Evolutionary conservation across 768 basidiomycete genomes (phyloP).

Genomic region (Trametes gibbosa): DNA sequence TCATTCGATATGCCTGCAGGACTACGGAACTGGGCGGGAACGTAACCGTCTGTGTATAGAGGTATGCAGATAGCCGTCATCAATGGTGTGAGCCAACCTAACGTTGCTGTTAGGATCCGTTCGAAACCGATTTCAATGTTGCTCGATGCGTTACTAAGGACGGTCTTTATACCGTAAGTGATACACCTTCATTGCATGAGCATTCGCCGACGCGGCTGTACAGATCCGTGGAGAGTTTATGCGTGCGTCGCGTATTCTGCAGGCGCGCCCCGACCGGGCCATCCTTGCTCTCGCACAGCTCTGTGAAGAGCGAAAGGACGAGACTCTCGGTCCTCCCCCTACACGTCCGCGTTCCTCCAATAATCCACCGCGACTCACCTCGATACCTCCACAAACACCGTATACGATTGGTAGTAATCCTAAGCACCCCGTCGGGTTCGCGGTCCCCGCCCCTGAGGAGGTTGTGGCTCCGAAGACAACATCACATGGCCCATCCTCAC

Average conservation of each 20-base stretch:
- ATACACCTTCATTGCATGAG: neutral
- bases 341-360: constrained; percentile 42
- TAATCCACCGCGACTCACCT: constrained; percentile 41
- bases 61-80: neutral
- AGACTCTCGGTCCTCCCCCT: constrained; percentile 55
- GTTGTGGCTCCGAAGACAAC: constrained; percentile 48
- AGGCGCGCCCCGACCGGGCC: constrained; percentile 75
- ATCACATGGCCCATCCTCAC: constrained; percentile 15
- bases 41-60: constrained; percentile 80
- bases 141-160: constrained; percentile 95
- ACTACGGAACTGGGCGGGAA: constrained; percentile 72
- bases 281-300: constrained; percentile 82
- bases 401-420: constrained; percentile 66
- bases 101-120: constrained; percentile 73
- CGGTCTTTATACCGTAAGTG: constrained; percentile 84
- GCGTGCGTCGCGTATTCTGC: constrained; percentile 87
- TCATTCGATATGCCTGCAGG: constrained; percentile 26
- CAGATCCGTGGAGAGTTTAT: constrained; percentile 99
- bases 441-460: constrained; percentile 35
- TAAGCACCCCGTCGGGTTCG: constrained; percentile 44
- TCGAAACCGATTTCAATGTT: constrained; percentile 95
- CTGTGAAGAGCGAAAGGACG: constrained; percentile 83
- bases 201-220: neutral
- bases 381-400: constrained; percentile 63
- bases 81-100: neutral